Evolutionary conservation across 805 yeast species (phyloP).

Genomic region (Ogataea paraovalis): DNA sequence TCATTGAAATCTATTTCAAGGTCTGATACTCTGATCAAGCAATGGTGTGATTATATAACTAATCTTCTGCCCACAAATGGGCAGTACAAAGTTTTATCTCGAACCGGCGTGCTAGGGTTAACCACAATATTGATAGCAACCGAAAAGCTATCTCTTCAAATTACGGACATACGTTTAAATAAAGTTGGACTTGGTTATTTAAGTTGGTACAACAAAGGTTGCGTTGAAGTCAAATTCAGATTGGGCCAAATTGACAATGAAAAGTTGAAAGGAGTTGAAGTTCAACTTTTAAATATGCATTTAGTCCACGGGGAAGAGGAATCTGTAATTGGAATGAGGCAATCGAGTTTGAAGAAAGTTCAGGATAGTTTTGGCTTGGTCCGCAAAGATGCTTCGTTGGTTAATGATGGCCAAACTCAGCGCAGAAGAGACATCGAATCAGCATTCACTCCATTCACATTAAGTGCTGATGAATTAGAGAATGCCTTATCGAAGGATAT

Average conservation of each 20-base stretch:
- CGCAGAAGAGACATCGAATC: neutral
- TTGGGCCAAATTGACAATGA: constrained; percentile 37
- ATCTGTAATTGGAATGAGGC: constrained; percentile 10
- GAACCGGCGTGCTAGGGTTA: constrained; percentile 50
- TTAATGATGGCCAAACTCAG: neutral
- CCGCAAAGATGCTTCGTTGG: constrained; percentile 15
- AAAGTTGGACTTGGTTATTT: constrained; percentile 56
- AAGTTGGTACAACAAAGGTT: constrained; percentile 64
- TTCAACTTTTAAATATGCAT: constrained; percentile 48
- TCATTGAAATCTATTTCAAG: constrained; percentile 43
- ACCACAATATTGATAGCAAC: constrained; percentile 43
- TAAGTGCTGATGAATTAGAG: constrained; percentile 15
- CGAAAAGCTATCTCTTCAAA: constrained; percentile 31
- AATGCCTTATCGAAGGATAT: constrained; percentile 5
- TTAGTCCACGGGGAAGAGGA: constrained; percentile 44
- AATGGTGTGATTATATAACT: constrained; percentile 31
- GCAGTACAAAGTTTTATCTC: constrained; percentile 35
- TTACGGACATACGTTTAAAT: constrained; percentile 35
- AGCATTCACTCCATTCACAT: constrained; percentile 6
- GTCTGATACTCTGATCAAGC: constrained; percentile 29
- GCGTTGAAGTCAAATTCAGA: constrained; percentile 41
- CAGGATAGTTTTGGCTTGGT: constrained; percentile 12
- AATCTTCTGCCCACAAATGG: constrained; percentile 17
- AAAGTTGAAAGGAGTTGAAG: constrained; percentile 27
- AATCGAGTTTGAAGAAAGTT: constrained; percentile 14